Percentiles rank a stretch among this genome's conserved stretches.
These are phyloP conservation scores for Podospora pseudopauciseta DNA, from an alignment of 495 filamentous ascomycete species.

Conservation along the genomic window DNA sequence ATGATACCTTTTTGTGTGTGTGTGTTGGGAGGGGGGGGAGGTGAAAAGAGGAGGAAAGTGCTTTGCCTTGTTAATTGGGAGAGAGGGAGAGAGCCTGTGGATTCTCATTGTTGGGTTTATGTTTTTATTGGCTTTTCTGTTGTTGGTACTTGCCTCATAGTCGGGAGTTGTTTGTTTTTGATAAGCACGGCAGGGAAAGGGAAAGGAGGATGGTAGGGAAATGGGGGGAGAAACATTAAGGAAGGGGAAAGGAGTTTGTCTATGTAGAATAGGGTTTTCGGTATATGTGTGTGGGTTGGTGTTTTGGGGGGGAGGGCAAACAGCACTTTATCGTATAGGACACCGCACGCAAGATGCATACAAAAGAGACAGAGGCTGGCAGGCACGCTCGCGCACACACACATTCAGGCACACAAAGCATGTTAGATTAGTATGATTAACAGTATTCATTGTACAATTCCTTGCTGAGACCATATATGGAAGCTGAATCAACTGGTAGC, in stretches of 20 bases:
- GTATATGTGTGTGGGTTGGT: background rate
- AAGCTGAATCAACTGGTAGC: background rate
- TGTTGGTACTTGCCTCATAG: background rate
- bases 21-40: background rate
- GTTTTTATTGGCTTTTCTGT: background rate
- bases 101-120: background rate
- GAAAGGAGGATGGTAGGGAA: background rate
- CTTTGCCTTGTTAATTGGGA: background rate
- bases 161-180: background rate
- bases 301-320: background rate
- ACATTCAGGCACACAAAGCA: conserved; percentile 5
- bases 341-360: background rate
- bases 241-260: background rate
- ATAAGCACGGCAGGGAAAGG: background rate
- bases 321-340: background rate
- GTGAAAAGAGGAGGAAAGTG: background rate
- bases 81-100: background rate
- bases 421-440: conserved; percentile 20
- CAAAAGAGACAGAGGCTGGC: too few relatives aligned
- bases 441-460: conserved; percentile 5
- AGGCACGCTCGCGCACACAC: background rate
- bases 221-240: background rate
- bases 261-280: background rate
- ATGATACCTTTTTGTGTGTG: conserved; percentile 26
- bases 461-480: background rate